A percentile compares a stretch with the other conserved stretches of the same genome.
phyloP scores from a whole-genome alignment of 176 grass and related monocot genomes.

The Carex cristatella region DNA sequence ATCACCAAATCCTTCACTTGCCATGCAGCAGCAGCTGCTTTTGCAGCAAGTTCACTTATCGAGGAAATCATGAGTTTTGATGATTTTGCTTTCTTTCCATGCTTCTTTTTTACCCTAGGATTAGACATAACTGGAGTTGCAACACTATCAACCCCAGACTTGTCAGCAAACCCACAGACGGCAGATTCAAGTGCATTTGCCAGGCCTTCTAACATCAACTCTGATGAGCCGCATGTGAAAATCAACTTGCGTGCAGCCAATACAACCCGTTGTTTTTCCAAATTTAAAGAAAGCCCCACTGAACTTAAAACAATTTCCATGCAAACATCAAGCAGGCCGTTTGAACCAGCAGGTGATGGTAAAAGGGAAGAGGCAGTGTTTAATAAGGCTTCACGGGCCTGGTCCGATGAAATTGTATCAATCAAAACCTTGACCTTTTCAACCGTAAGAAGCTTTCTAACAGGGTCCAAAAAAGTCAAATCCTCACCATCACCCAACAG shows the following conservation, averaged over 20 bases:
- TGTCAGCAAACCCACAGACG: constrained; percentile 41
- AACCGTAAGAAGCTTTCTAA: constrained; percentile 55
- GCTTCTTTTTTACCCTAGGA: constrained; percentile 59
- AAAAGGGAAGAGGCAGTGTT: constrained; percentile 43
- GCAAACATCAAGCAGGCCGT: constrained; percentile 43
- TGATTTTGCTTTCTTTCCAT: constrained; percentile 54
- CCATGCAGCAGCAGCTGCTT: constrained; percentile 57
- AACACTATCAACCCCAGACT: constrained; percentile 33
- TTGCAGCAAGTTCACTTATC: constrained; percentile 39
- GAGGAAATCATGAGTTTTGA: constrained; percentile 27
- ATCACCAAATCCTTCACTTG: constrained; percentile 69
- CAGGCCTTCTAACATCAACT: constrained; percentile 73
- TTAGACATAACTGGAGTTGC: constrained; percentile 27
- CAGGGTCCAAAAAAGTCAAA: constrained; percentile 33
- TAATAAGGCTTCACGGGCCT: constrained; percentile 58
- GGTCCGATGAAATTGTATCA: constrained; percentile 50
- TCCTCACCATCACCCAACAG: constrained; percentile 34
- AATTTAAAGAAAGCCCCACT: constrained; percentile 37
- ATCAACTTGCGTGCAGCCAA: constrained; percentile 64
- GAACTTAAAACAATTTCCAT: constrained; percentile 57
- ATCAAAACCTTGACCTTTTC: constrained; percentile 56
- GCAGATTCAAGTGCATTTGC: constrained; percentile 56
- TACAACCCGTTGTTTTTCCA: constrained; percentile 43
- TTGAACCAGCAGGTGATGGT: constrained; percentile 46
- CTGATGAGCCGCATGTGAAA: constrained; percentile 42